phyloP scores from a whole-genome alignment of 2,329 filamentous ascomycete species.

The Aspergillus sp. region DNA sequence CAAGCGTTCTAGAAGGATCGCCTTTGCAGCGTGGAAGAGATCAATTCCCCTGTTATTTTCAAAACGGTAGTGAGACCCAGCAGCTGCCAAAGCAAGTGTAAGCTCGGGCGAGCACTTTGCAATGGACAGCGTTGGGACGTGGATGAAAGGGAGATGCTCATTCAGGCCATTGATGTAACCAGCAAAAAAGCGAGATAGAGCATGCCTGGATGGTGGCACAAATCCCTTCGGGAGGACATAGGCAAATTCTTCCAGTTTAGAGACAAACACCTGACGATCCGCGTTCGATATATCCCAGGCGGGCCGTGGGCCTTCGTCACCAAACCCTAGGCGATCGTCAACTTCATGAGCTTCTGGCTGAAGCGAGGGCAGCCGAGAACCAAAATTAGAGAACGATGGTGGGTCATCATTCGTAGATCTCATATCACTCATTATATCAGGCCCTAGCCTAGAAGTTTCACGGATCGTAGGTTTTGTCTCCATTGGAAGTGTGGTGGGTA shows the following conservation, averaged over 20 bases:
- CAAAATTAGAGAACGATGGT: slow-evolving; percentile 50
- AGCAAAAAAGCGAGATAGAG: slow-evolving; percentile 51
- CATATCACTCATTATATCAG: slow-evolving; percentile 40
- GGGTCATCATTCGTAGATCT: slow-evolving; percentile 41
- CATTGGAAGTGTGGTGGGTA: slow-evolving; percentile 37
- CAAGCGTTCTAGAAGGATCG: slow-evolving; percentile 54
- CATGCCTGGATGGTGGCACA: slow-evolving; percentile 49
- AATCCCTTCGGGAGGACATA: slow-evolving; percentile 48
- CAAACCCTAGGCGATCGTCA: slow-evolving; percentile 42
- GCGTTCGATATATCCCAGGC: slow-evolving; percentile 50
- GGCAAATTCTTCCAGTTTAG: slow-evolving; percentile 47
- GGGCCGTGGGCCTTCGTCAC: slow-evolving; percentile 44
- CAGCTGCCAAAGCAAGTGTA: slow-evolving; percentile 52
- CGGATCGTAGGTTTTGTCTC: slow-evolving; percentile 36
- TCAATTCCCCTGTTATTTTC: slow-evolving; percentile 54
- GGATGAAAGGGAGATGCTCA: slow-evolving; percentile 53
- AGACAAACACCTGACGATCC: slow-evolving; percentile 46
- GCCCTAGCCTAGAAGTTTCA: slow-evolving; percentile 37
- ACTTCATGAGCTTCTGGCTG: slow-evolving; percentile 48
- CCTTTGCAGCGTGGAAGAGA: slow-evolving; percentile 57
- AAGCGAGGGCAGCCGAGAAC: slow-evolving; percentile 47
- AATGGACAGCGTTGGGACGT: slow-evolving; percentile 49
- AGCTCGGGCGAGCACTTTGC: slow-evolving; percentile 49
- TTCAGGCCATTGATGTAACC: slow-evolving; percentile 53
- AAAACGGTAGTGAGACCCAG: slow-evolving; percentile 50